Evolutionary conservation across 495 filamentous ascomycete genomes (phyloP).

Genomic region (Aspergillus heteromorphus): DNA sequence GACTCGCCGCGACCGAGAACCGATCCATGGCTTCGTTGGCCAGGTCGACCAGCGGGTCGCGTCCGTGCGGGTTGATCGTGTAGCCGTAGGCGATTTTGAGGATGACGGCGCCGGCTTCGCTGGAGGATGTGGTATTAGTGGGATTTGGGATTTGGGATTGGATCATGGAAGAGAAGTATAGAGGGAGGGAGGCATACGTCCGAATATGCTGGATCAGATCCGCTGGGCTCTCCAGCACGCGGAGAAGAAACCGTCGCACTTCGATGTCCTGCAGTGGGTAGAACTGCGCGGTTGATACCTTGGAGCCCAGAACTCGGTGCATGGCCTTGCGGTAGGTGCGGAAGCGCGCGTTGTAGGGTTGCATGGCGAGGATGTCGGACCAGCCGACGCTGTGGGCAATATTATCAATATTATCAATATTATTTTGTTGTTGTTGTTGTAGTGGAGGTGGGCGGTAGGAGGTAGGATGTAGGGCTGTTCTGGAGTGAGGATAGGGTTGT

Average conservation of each 20-base stretch:
- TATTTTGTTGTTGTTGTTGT: no score
- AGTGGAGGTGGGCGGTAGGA: no score
- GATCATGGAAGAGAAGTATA: background rate
- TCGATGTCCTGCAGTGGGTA: slow-evolving; percentile 35
- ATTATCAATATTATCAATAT: no score
- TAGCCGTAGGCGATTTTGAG: slow-evolving; percentile 49
- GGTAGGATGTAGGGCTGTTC: background rate
- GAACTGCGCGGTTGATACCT: slow-evolving; percentile 27
- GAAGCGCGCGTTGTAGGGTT: slow-evolving; percentile 30
- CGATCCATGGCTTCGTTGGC: slow-evolving; percentile 36
- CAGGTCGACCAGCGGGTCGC: slow-evolving; percentile 40
- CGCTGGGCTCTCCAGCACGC: slow-evolving; percentile 32
- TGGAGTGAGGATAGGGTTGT: background rate
- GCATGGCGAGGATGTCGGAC: slow-evolving; percentile 27
- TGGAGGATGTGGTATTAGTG: slow-evolving; percentile 7
- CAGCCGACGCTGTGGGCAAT: slow-evolving; percentile 29
- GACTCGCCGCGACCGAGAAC: slow-evolving; percentile 36
- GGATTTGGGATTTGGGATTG: no score
- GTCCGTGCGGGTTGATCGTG: slow-evolving; percentile 32
- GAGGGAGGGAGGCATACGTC: slow-evolving; percentile 23
- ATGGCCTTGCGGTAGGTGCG: slow-evolving; percentile 35
- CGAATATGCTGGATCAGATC: slow-evolving; percentile 34
- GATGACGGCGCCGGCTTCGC: slow-evolving; percentile 40
- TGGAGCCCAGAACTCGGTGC: slow-evolving; percentile 20
- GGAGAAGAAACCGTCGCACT: slow-evolving; percentile 34